Base-by-base conservation (phyloP, 371 early-diverging fungal species). In the Quaeritorhiza haematococci region DNA sequence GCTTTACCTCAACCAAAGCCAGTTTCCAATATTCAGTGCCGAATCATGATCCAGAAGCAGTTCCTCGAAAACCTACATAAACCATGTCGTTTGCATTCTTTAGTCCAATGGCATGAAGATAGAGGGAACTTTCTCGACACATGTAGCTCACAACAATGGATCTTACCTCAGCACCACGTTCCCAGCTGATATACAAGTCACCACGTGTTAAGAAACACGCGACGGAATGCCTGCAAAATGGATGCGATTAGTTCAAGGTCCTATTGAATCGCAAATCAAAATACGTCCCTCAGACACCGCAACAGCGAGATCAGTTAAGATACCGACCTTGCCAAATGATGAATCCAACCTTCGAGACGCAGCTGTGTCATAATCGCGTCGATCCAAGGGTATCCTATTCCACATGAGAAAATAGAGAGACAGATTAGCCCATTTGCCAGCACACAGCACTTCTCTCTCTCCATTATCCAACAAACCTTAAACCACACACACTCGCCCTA, bases 111-210 rank as follows among this genome's bases (percentile, higher is more conserved):
- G n/a, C n/a, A n/a, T n/a, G n/a, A n/a, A n/a, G n/a, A n/a, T n/a
- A n/a, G n/a, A n/a, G n/a, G n/a, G n/a, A n/a, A n/a, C n/a, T n/a
- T n/a, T n/a, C n/a, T n/a, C n/a, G n/a, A n/a, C n/a, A n/a, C n/a
- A n/a, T n/a, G n/a, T n/a, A n/a, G n/a, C n/a, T n/a, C n/a, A n/a
- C n/a, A n/a, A n/a, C n/a, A n/a, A n/a, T n/a, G n/a, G n/a, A n/a
- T n/a, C n/a, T n/a, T n/a, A n/a, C n/a, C 28, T 72, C 70, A 10
- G 62, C 68, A 26, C 73, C 73, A n/a, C 67, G 64, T 54, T 67
- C 68, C 73, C 73, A 72, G 0, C 32, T 29, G 1, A 72, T 56
- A 28, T 56, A 68, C 24, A 68, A 47, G 49, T 68, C 69, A 6
- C 73, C 69, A 26, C 73, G 58, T 27, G 69, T 71, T n/a, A 64